These are phyloP conservation scores for Xylogone sp. DNA, from an alignment of 2,329 filamentous ascomycete species.

Conservation along the genomic window DNA sequence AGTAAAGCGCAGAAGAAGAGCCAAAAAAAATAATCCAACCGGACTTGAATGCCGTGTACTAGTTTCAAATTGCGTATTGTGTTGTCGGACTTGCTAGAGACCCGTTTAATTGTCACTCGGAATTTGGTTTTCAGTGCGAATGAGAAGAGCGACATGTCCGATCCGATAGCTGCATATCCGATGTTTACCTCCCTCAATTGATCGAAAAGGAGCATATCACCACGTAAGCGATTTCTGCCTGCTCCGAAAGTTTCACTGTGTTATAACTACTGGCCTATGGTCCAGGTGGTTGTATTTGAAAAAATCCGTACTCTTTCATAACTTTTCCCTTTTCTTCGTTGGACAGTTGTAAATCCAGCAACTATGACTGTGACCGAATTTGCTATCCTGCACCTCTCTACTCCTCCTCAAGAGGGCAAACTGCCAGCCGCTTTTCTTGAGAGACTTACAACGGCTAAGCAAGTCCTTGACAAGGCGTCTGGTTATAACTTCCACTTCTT, in stretches of 20 bases:
- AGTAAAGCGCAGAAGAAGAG: slow-evolving; percentile 17
- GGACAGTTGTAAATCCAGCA: neutral
- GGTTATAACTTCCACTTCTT: slow-evolving; percentile 33
- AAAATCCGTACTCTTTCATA: neutral
- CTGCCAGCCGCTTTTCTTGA: slow-evolving; percentile 20
- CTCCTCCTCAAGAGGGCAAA: slow-evolving; percentile 16
- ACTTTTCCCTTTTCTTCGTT: neutral
- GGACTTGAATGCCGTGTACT: neutral
- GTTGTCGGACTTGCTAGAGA: neutral
- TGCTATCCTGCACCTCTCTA: slow-evolving; percentile 35
- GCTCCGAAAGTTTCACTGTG: neutral
- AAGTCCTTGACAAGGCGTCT: slow-evolving; percentile 33
- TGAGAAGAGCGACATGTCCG: no score
- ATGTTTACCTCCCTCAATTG: no score
- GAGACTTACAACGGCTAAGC: slow-evolving; percentile 32
- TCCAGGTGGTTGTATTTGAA: neutral
- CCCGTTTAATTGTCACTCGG: no score
- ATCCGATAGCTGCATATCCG: no score
- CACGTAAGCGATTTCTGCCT: neutral
- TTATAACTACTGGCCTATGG: no score
- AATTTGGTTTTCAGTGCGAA: no score
- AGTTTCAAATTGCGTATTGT: neutral
- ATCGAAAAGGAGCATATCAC: neutral
- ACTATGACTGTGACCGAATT: slow-evolving; percentile 41
- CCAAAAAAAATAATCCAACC: slow-evolving; percentile 10